Conservation (phyloP, 805 yeast genomes). For the Candida sphagnicola region DNA sequence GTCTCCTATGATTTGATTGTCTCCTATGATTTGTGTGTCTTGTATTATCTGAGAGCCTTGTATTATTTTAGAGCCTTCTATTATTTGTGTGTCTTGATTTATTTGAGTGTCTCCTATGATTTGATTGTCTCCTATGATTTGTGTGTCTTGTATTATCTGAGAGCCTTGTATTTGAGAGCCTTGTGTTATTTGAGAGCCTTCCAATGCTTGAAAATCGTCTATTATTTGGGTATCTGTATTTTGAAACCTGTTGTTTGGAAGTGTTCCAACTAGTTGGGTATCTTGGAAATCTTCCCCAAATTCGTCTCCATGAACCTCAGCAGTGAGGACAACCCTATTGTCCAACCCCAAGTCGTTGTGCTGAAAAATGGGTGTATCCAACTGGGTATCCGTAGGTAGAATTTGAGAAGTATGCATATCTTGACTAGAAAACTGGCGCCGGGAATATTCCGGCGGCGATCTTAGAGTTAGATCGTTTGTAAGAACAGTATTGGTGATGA, state of each 20-base stretch:
- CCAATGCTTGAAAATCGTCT: neutral
- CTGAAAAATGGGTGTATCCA: neutral
- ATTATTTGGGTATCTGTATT: neutral
- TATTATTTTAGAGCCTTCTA: neutral
- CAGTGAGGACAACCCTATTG: too few relatives aligned
- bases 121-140: neutral
- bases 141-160: slow-evolving; percentile 4
- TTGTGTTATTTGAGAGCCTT: slow-evolving; percentile 6
- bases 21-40: neutral
- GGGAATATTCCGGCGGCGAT: too few relatives aligned
- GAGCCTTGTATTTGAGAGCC: slow-evolving; percentile 4
- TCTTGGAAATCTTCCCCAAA: slow-evolving; percentile 5
- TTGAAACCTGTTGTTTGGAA: neutral
- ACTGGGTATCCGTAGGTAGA: neutral
- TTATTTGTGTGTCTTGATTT: slow-evolving; percentile 7
- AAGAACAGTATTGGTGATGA: too few relatives aligned
- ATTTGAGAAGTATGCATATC: too few relatives aligned
- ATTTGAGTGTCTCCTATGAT: slow-evolving; percentile 9
- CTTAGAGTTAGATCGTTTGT: too few relatives aligned
- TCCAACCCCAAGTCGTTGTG: neutral
- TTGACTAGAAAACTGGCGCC: too few relatives aligned
- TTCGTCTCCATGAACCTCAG: too few relatives aligned
- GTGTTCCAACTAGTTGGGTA: neutral
- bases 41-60: slow-evolving; percentile 7
- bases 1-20: slow-evolving; percentile 3